Base-by-base conservation (phyloP, 2,329 filamentous ascomycete species). In the Immersiporthe knoxdaviesiana region DNA sequence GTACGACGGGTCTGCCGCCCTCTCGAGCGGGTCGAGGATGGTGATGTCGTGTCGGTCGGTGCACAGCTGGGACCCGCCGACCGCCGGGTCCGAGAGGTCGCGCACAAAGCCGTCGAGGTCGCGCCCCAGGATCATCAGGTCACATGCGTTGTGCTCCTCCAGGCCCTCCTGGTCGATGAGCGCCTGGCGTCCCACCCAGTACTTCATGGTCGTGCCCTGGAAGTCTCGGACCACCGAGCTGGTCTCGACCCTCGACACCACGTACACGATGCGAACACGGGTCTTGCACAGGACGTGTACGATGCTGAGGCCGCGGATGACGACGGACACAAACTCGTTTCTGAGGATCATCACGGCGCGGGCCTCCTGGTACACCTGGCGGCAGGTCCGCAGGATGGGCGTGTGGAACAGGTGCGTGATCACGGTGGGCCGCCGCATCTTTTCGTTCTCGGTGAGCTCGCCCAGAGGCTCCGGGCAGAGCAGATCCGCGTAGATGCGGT, bases 261-360 rank as follows among this genome's bases (percentile, higher is more conserved):
- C 52, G n/a, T n/a, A n/a, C n/a, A 70, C 59, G 16, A 68, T 37
- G 24, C 62, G 68, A 1, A 63, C 68, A 14, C 41, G 56, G 3
- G 54, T 3, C 6, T 30, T 37, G 27, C 18, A 8, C 21, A 52
- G 21, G 47, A 64, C 41, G 10, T 3, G 24, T 3, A 2, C 2
- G 44, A 64, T 18, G 10, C 2, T 8, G 32, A 68, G 16, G 8
- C 65, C 68, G 6, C n/a, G n/a, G 0, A 56, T 32, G 18, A 39
- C 35, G 14, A 70, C 58, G n/a, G 65, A 47, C 32, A 70, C 44
- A 11, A 70, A 70, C 6, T 65, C 54, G 50, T 70, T 70, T 1
- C 44, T 30, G 21, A 44, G 47, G 3, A 70, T 56, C 65, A 70
- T 61, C 1, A 61, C 65, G 16, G 65, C 68, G 6, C 47, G 59